Conservation (phyloP, 768 basidiomycete genomes). For the Tricholoma matsutake region DNA sequence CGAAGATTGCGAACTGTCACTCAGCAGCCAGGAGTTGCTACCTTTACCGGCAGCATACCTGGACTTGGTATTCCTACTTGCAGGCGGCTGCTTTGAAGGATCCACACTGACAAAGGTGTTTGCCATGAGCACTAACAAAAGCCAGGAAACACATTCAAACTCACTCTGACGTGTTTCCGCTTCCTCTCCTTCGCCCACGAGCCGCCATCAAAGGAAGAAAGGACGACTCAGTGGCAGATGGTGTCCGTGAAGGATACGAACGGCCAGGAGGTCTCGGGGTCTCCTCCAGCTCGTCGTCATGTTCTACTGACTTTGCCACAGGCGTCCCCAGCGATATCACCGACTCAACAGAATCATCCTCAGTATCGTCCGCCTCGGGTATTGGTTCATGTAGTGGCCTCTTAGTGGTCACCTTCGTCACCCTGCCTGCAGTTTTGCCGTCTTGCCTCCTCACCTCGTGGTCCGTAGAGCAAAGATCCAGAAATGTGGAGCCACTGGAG, state of each 20-base stretch:
- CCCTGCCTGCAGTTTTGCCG: background rate
- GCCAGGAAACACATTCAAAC: background rate
- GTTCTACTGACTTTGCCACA: background rate
- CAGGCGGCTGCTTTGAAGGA: background rate
- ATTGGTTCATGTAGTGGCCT: background rate
- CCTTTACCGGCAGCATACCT: no score
- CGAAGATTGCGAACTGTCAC: slow-evolving; percentile 20
- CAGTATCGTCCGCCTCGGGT: background rate
- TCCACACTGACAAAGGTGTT: background rate
- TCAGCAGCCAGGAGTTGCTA: slow-evolving; percentile 26
- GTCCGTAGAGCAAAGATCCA: slow-evolving; percentile 4
- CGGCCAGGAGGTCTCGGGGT: slow-evolving; percentile 12
- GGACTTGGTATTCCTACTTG: background rate
- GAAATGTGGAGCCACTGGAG: background rate
- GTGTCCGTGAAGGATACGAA: background rate
- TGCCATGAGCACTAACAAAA: background rate
- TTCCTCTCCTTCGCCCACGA: background rate
- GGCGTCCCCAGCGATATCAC: background rate
- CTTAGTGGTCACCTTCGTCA: background rate
- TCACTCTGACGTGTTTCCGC: background rate
- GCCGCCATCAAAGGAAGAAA: background rate
- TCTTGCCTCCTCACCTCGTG: background rate
- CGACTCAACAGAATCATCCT: background rate
- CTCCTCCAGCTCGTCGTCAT: slow-evolving; percentile 2
- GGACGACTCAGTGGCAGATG: background rate